Evolutionary conservation across 2,329 filamentous ascomycete genomes (phyloP), one percentile per base, ranked within the genome.

Genomic region (Coniella vitis): DNA sequence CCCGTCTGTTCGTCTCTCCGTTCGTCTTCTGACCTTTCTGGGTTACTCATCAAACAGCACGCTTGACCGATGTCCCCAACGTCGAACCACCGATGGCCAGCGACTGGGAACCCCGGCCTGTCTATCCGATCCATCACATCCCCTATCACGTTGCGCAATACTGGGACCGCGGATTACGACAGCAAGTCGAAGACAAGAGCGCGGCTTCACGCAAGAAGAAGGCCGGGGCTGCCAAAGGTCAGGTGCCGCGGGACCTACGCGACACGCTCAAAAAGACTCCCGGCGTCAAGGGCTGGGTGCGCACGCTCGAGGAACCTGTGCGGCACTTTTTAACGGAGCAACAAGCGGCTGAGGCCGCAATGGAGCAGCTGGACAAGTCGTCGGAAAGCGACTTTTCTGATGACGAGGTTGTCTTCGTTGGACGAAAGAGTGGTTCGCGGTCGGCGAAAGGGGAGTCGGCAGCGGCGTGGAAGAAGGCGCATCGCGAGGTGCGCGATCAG

Each of bases 331-430:
- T 95, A 8, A 60, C 85, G 29, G 76, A 79, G 48, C 65, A 69
- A 20, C 64, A 74, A 54, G 65, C 73, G 13, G 65, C 61, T 32
- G 67, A 68, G 69, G 42, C 69, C 69, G 37, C 61, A 29, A 5
- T 10, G 70, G 47, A 47, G 25, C 43, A 47, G 25, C 43, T 31
- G 4, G 54, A 58, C 20, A 60, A 54, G 7, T 55, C 25, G 25
- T 29, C 57, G 10, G 58, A 55, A 52, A 60, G 43, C 8, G 54
- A 34, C 49, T 52, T 49, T 17, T 52, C 49, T 25, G 89, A 94
- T 54, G 90, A 95, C 54, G 89, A 95, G 68, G 89, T 96, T 56
- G 90, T 96, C 10, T 96, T 96, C 64, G 82, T 94, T 4, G 90
- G 87, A 1, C 71, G 60, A 63, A 82, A 69, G 75, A 84, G 31